phyloP scores from a whole-genome alignment of 2,329 filamentous ascomycete species.

The Trichoderma asperellum region DNA sequence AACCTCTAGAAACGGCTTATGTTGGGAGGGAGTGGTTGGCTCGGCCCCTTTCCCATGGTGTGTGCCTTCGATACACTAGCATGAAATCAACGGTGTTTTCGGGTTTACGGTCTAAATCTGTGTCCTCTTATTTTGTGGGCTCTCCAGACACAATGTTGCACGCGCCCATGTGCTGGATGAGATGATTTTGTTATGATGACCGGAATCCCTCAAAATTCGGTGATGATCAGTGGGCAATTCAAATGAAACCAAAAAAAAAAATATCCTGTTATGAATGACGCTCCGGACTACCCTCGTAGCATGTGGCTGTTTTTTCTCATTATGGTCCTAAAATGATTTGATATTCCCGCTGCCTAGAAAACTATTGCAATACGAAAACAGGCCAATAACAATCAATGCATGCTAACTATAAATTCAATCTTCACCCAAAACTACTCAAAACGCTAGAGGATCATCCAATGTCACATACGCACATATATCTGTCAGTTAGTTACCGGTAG shows the following conservation, averaged over 20 bases:
- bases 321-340: neutral
- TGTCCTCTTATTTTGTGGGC: conserved; percentile 3
- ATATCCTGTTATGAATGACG: conserved; percentile 6
- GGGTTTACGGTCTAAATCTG: conserved; percentile 44
- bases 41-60: conserved; percentile 37
- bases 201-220: conserved; percentile 9
- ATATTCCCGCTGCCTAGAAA: neutral
- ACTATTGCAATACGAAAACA: neutral
- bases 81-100: conserved; percentile 50
- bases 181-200: conserved; percentile 10
- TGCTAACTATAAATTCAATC: neutral
- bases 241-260: conserved; percentile 10
- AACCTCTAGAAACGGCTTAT: conserved; percentile 37
- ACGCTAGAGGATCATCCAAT: conserved; percentile 3
- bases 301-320: neutral
- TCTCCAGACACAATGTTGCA: conserved; percentile 1
- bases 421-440: conserved; percentile 1
- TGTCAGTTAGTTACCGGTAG: conserved; percentile 25
- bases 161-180: conserved; percentile 14
- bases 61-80: conserved; percentile 45
- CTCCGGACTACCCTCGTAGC: neutral
- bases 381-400: neutral
- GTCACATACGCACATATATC: neutral
- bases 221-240: conserved; percentile 21
- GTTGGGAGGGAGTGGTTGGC: conserved; percentile 32